Evolutionary conservation across 352 stramenopile genomes (phyloP), one percentile per base, ranked within the genome.

Genomic region (Saprolegnia parasitica): DNA sequence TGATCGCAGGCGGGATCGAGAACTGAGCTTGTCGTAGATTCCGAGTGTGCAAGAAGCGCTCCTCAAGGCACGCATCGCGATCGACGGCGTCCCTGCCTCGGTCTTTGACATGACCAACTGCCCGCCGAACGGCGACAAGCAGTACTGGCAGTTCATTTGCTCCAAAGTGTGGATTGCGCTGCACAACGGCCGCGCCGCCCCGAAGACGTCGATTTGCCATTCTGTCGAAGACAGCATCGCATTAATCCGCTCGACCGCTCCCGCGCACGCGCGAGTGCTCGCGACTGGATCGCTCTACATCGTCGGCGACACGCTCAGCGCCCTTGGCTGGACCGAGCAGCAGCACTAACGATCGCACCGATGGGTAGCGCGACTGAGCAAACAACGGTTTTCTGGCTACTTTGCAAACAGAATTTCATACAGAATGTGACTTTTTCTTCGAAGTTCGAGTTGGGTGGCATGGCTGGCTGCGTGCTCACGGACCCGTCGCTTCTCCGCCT

Each of bases 211-310:
- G 11, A 81, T 91, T 54, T 80, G 80, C 47, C 68, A 83, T 45
- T 88, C 78, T 23, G 80, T 88, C 13, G 76, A 78, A 20, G 81
- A 91, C 35, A 89, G 81, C 57, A 81, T 90, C 24, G 68, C 71
- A 63, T 81, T 88, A 39, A 71, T 91, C 26, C 81, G 79, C 37
- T 39, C 57, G 11, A 65, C 76, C 9, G 71, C 76, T 4, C 67
- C 78, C 10, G 72, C 72, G 24, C 57, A 60, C 52, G 63, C 76
- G 76, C 81, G 75, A 58, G 76, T 93, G 24, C 66, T 93, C n/a
- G 80, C 87, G 55, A 91, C 85, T 0, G 85, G 85, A 3, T 93
- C 85, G 49, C 77, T 93, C 45, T 90, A 90, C 65, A 74, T 91
- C 35, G 81, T 80, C 8, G 85, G 85, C 23, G 85, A 91, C 62